phyloP scores from a whole-genome alignment of 768 basidiomycete genomes.

The Termitomyces bulborhizus region DNA sequence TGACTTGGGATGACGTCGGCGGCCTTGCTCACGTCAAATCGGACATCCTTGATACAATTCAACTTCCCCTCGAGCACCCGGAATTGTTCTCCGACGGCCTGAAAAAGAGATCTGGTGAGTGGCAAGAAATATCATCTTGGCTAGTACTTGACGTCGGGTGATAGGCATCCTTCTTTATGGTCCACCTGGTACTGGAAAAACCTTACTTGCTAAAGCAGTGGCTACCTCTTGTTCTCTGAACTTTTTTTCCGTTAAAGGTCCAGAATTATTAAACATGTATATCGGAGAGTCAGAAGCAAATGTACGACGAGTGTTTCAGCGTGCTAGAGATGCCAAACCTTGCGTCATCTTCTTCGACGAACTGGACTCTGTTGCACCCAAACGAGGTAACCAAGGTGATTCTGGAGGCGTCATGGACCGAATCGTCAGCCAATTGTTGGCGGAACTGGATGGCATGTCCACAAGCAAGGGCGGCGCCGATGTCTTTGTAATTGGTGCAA shows the following conservation, averaged over 20 bases:
- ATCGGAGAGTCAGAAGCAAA: conserved; percentile 98
- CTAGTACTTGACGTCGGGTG: not conserved
- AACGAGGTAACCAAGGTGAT: conserved; percentile 91
- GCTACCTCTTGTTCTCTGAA: conserved; percentile 93
- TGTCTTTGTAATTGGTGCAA: conserved; percentile 94
- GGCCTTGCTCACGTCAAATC: conserved; percentile 82
- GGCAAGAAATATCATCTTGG: not conserved
- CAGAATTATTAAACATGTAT: conserved; percentile 96
- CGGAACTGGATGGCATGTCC: conserved; percentile 90
- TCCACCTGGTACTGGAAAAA: conserved; percentile 95
- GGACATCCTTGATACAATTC: conserved; percentile 95
- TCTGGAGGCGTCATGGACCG: conserved; percentile 98
- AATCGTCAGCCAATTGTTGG: conserved; percentile 90
- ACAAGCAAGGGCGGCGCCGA: conserved; percentile 52
- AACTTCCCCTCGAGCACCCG: conserved; percentile 84
- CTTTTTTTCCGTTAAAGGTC: conserved; percentile 96
- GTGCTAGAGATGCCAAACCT: conserved; percentile 85
- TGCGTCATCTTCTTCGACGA: conserved; percentile 98
- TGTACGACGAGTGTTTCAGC: conserved; percentile 87
- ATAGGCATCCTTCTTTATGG: conserved; percentile 88
- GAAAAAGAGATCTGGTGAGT: conserved; percentile 89
- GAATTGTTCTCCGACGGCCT: conserved; percentile 86
- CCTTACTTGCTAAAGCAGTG: conserved; percentile 91
- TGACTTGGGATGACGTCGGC: conserved; percentile 97
- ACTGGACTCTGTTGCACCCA: conserved; percentile 90